phyloP scores from a whole-genome alignment of 208 protist genomes.

The Leishmania lainsoni region DNA sequence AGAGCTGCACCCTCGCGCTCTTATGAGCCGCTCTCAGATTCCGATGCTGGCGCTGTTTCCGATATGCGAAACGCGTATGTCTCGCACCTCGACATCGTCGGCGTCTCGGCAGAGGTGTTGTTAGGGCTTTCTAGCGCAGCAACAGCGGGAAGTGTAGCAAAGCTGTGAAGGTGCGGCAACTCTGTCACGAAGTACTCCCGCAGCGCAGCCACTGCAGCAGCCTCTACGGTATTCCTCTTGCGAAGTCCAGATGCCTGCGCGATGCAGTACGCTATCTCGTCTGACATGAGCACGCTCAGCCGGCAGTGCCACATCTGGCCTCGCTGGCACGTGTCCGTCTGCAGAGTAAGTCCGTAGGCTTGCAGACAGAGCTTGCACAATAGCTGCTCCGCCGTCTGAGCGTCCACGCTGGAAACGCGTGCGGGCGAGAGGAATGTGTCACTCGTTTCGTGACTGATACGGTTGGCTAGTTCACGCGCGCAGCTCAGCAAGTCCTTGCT shows the following conservation, averaged over 20 bases:
- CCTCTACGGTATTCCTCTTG: constrained; percentile 62
- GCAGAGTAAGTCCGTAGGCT: constrained; percentile 18
- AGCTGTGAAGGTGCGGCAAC: not conserved
- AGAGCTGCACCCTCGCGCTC: not conserved
- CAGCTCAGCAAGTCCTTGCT: constrained; percentile 19
- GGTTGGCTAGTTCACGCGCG: constrained; percentile 17
- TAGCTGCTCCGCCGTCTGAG: constrained; percentile 15
- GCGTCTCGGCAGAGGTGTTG: not conserved
- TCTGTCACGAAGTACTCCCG: constrained; percentile 16
- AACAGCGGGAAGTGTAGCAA: not conserved
- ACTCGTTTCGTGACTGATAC: constrained; percentile 19
- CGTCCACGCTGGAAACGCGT: not conserved
- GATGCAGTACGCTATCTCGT: constrained; percentile 41
- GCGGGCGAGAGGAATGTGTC: constrained; percentile 8
- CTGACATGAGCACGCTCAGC: constrained; percentile 45
- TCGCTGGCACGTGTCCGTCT: constrained; percentile 10
- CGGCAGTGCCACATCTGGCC: constrained; percentile 58
- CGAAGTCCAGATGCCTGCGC: constrained; percentile 23
- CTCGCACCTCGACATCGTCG: not conserved
- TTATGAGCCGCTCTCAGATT: not conserved
- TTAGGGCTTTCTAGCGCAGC: not conserved
- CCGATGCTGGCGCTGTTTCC: not conserved
- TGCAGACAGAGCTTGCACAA: constrained; percentile 17
- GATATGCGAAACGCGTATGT: not conserved
- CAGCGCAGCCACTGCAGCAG: constrained; percentile 31